phyloP scores from a whole-genome alignment of 192 early-diverging fungal species.

The Geosiphon pyriformis region DNA sequence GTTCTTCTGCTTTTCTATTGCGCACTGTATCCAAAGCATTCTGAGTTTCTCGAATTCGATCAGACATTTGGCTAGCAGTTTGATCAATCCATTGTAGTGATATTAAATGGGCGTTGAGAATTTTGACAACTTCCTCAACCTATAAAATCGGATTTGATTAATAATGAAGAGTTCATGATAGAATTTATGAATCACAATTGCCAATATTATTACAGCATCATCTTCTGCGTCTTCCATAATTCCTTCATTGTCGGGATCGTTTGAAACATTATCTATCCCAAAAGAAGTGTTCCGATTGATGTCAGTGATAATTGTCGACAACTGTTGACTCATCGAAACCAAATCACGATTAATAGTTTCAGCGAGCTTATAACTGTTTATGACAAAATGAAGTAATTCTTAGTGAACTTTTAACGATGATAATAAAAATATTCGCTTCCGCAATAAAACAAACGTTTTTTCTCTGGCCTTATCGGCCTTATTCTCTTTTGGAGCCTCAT shows the following conservation, averaged over 20 bases:
- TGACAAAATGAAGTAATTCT: slow-evolving; percentile 37
- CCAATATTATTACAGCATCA: slow-evolving; percentile 30
- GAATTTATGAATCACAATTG: background rate
- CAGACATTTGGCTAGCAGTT: slow-evolving; percentile 49
- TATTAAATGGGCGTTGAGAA: slow-evolving; percentile 87
- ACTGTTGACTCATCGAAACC: slow-evolving; percentile 75
- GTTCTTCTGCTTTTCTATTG: background rate
- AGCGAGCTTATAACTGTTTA: slow-evolving; percentile 78
- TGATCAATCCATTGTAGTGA: slow-evolving; percentile 91
- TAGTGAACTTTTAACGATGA: too few species aligned
- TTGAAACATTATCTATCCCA: slow-evolving; percentile 33
- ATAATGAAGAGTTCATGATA: background rate
- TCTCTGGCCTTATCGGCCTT: slow-evolving; percentile 38
- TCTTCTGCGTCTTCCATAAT: slow-evolving; percentile 24
- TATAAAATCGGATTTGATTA: slow-evolving; percentile 14
- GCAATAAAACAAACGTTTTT: slow-evolving; percentile 23
- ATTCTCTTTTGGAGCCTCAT: slow-evolving; percentile 39
- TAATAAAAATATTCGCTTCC: too few species aligned
- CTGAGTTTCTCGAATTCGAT: slow-evolving; percentile 47
- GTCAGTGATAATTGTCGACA: slow-evolving; percentile 79
- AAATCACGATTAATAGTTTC: slow-evolving; percentile 83
- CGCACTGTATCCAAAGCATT: background rate
- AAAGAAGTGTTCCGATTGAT: slow-evolving; percentile 60
- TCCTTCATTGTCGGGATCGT: slow-evolving; percentile 14
- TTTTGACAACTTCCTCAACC: slow-evolving; percentile 74